Evolutionary conservation across 176 grass and related monocot species (phyloP).

Genomic region (Paspalum vaginatum): DNA sequence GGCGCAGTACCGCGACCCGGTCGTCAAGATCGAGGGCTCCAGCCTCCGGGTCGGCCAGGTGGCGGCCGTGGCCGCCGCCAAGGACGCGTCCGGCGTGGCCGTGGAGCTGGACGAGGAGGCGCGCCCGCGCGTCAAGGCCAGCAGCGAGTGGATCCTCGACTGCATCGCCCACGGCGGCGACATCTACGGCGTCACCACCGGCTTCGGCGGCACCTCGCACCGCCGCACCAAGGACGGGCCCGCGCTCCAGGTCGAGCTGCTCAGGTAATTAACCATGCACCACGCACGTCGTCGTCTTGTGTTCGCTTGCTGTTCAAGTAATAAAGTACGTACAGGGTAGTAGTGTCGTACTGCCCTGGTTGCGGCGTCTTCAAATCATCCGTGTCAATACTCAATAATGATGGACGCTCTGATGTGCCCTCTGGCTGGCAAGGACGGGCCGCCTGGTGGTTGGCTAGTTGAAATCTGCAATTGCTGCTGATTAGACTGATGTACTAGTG

Average conservation of each 20-base stretch:
- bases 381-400: background rate
- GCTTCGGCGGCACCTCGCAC: conserved; percentile 78
- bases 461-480: background rate
- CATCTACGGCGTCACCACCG: conserved; percentile 82
- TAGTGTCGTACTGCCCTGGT: background rate
- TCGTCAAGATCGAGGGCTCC: conserved; percentile 67
- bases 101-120: conserved; percentile 71
- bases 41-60: conserved; percentile 70
- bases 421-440: background rate
- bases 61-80: conserved; percentile 54
- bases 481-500: too few species aligned
- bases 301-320: background rate
- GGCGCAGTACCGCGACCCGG: conserved; percentile 53
- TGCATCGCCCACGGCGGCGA: conserved; percentile 74
- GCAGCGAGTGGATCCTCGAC: conserved; percentile 78
- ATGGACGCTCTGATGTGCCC: background rate
- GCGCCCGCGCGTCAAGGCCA: conserved; percentile 66
- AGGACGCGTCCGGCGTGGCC: conserved; percentile 36
- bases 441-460: conserved; percentile 1
- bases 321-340: background rate
- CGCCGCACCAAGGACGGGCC: conserved; percentile 75
- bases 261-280: conserved; percentile 41
- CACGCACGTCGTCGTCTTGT: background rate
- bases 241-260: conserved; percentile 75
- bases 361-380: background rate